Evolutionary conservation across 1,139 yeast species (phyloP).

Genomic region (Magnusiomyces tetraspermus): DNA sequence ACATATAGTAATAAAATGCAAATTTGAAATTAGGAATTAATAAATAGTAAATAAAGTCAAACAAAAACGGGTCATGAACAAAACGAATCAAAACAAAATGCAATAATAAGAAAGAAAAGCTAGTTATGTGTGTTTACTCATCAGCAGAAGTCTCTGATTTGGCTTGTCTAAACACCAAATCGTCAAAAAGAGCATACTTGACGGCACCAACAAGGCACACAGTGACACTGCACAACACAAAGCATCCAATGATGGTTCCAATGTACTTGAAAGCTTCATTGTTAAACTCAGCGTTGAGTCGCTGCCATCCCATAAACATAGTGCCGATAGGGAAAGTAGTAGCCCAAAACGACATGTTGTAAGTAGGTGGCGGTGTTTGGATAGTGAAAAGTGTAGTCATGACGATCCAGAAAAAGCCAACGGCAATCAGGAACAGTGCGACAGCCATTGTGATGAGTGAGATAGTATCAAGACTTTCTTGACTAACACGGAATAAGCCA

Average conservation of each 20-base stretch:
- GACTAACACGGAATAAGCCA: background rate
- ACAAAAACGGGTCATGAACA: no score
- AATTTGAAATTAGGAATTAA: no score
- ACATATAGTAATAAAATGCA: no score
- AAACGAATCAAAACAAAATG: no score
- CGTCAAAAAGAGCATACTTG: constrained; percentile 22
- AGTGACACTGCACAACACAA: constrained; percentile 35
- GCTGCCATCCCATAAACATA: constrained; percentile 52
- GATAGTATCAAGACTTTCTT: constrained; percentile 1
- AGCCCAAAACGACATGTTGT: constrained; percentile 69
- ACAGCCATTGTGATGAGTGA: constrained; percentile 19
- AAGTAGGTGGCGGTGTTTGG: constrained; percentile 26
- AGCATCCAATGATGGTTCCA: constrained; percentile 50
- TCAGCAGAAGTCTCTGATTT: constrained; percentile 7
- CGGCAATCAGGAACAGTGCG: constrained; percentile 45
- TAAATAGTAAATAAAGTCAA: no score
- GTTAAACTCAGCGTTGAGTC: constrained; percentile 40
- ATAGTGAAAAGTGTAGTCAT: constrained; percentile 36
- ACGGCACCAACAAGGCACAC: constrained; percentile 34
- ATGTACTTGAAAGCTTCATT: constrained; percentile 50
- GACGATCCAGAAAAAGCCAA: constrained; percentile 57
- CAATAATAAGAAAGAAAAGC: no score
- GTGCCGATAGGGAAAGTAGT: constrained; percentile 89
- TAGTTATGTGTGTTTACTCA: no score
- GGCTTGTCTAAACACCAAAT: constrained; percentile 10